phyloP scores from a whole-genome alignment of 345 rosid genomes.

The Diplotaxis tenuifolia region DNA sequence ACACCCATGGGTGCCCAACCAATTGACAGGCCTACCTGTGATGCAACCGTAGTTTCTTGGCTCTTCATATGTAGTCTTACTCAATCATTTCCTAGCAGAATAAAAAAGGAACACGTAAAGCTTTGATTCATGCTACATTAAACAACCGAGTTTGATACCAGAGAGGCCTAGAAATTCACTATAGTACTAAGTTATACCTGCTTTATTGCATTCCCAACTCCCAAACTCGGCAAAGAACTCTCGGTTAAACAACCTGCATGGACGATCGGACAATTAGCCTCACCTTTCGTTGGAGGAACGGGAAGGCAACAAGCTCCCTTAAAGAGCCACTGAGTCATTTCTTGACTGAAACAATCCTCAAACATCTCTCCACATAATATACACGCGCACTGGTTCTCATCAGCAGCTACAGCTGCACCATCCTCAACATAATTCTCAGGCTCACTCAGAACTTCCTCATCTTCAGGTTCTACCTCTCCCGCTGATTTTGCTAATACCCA shows the following conservation, averaged over 20 bases:
- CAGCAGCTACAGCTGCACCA: constrained; percentile 62
- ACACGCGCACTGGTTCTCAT: constrained; percentile 83
- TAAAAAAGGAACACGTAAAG: background rate
- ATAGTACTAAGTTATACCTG: constrained; percentile 53
- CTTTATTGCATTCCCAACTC: constrained; percentile 45
- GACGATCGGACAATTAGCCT: constrained; percentile 56
- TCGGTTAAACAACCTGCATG: constrained; percentile 63
- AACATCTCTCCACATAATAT: constrained; percentile 84
- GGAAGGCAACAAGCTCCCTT: constrained; percentile 62
- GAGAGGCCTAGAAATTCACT: background rate
- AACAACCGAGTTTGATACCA: background rate
- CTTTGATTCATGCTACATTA: constrained; percentile 8
- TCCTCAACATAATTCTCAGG: constrained; percentile 36
- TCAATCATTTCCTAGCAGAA: constrained; percentile 26
- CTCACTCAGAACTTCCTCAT: constrained; percentile 36
- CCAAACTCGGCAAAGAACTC: constrained; percentile 53
- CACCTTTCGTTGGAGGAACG: constrained; percentile 34
- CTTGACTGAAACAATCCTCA: constrained; percentile 71
- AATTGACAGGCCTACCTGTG: too few relatives aligned
- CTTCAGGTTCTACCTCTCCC: constrained; percentile 42
- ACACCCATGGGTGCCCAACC: too few relatives aligned
- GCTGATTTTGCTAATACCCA: constrained; percentile 66
- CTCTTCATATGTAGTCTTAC: constrained; percentile 8
- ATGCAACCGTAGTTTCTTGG: constrained; percentile 16
- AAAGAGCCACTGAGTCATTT: constrained; percentile 74